These are phyloP conservation scores for Taxillus chinensis DNA, from an alignment of 164 flowering plant genomes.

Conservation along the genomic window DNA sequence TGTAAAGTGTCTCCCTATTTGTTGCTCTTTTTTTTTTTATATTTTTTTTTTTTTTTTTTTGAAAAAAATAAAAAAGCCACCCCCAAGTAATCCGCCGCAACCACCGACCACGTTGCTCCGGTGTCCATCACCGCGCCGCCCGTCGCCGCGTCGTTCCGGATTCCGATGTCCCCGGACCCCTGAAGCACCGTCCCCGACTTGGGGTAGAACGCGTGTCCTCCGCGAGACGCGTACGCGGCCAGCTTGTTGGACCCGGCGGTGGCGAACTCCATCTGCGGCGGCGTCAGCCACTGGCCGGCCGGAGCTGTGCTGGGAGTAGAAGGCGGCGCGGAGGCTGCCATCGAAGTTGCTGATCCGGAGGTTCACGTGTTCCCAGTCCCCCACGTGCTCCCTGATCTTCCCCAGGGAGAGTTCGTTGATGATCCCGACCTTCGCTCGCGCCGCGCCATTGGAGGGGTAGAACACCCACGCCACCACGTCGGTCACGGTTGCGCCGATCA, in stretches of 20 bases:
- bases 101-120: slow-evolving; percentile 11
- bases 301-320: slow-evolving; percentile 32
- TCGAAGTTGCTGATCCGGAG: slow-evolving; percentile 48
- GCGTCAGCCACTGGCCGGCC: slow-evolving; percentile 41
- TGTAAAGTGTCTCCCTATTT: too few species aligned
- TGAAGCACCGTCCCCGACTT: slow-evolving; percentile 37
- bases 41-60: too few species aligned
- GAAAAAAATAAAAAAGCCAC: too few species aligned
- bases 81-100: slow-evolving; percentile 25
- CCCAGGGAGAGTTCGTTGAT: slow-evolving; percentile 20
- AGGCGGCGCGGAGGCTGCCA: slow-evolving; percentile 30
- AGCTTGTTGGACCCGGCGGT: slow-evolving; percentile 21
- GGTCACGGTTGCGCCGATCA: slow-evolving; percentile 61
- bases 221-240: slow-evolving; percentile 31
- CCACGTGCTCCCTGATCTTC: slow-evolving; percentile 44
- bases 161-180: slow-evolving; percentile 30
- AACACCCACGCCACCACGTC: slow-evolving; percentile 72
- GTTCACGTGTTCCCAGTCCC: slow-evolving; percentile 66
- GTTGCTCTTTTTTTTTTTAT: too few species aligned
- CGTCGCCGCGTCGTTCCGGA: slow-evolving; percentile 37
- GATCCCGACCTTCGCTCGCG: slow-evolving; percentile 28
- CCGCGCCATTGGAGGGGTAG: slow-evolving; percentile 69
- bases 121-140: slow-evolving; percentile 26
- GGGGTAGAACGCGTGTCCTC: slow-evolving; percentile 42
- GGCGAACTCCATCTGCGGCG: slow-evolving; percentile 28